Base-by-base conservation (phyloP, 495 filamentous ascomycete species). In the Friedmanniomyces simplex region DNA sequence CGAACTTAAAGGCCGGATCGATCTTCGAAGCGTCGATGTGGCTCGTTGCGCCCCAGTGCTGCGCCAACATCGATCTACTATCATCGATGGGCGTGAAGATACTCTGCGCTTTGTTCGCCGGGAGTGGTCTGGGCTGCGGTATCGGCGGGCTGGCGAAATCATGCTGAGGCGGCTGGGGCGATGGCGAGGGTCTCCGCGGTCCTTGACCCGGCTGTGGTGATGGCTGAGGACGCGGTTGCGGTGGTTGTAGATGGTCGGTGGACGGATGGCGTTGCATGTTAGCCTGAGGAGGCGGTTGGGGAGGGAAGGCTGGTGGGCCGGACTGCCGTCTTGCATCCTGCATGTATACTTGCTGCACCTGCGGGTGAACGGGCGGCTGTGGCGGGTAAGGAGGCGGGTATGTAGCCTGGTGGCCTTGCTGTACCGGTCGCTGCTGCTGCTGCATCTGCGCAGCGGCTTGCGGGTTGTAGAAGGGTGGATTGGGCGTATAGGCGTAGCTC, bases 51-150 rank as follows among this genome's bases (percentile, higher is more conserved):
- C 87, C 88, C 67, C 93, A 86, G 71, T 95, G 89, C 54, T 89
- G 86, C 14, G 87, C 87, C 22, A 96, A 74, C 60, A 96, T 82
- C 6, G 93, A 96, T 46, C 87, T 81, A 57, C 84, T 88, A 66
- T 95, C 91, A 62, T 96, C 93, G 55, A 97, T 95, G 1, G 93
- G 93, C 0, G 93, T 98, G 64, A 96, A 97, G 52, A 97, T 97
- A 69, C 90, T 96, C 55, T 89, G 84, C 8, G 86, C 86, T 69
- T 91, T 91, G 20, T 83, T 82, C 20, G 66, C 55, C 14, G 63
- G 80, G n/a, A 87, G 71, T 24, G 87, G 85, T 66, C 88, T 91
- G 0, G 74, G 74, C 52, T 83, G 79, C 6, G 71, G 71, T 60
- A 76, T 58, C 56, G 68, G 69, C 21, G 75, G 76, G 58, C 70